Base-by-base conservation (phyloP, 164 flowering plant genomes). In the Platanus orientalis region DNA sequence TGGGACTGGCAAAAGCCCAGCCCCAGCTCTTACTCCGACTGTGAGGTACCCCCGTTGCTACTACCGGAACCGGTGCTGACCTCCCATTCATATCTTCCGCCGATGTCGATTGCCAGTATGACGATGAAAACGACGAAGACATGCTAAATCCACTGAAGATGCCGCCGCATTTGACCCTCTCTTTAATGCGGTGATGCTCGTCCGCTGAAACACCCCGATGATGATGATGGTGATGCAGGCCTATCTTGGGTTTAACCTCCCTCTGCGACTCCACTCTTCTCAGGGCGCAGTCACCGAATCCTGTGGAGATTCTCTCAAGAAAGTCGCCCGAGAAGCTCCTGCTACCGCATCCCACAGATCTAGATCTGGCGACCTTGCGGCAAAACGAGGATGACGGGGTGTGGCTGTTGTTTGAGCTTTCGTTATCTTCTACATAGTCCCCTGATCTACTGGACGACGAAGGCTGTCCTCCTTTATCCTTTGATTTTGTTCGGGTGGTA, bases 301-400 rank as follows among this genome's bases (percentile, higher is more conserved):
- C 97, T 20, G 86, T 90, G 1, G 97, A 90, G 50, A 93, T 86
- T 65, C 91, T 76, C 76, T 87, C 97, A 40, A 94, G 81, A 58
- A 94, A 87, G 48, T 89, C 98, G 2, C 98, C 96, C 1, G 96
- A 87, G 68, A 94, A 94, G 80, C 97, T 91, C 80, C 95, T 69
- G 77, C 96, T 90, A 1, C 98, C 97, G 56, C 97, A 91, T 19
- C 97, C 96, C 9, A 91, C 97, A 55, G 98, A 94, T 86, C 97
- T 89, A 54, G 97, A 94, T 75, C 97, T 79, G 9, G 93, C 84
- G 1, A 94, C 98, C 65, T 91, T 89, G 16, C 97, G 71, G 32
- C 79, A 89, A 40, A 87, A 80, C 16, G 88, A 83, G 16, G 87
- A 75, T 10, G 82, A 68, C 0, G 82, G 74, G 39, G 79, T 69